Base-by-base conservation (phyloP, 2,329 filamentous ascomycete species). In the Parastagonospora nodorum region DNA sequence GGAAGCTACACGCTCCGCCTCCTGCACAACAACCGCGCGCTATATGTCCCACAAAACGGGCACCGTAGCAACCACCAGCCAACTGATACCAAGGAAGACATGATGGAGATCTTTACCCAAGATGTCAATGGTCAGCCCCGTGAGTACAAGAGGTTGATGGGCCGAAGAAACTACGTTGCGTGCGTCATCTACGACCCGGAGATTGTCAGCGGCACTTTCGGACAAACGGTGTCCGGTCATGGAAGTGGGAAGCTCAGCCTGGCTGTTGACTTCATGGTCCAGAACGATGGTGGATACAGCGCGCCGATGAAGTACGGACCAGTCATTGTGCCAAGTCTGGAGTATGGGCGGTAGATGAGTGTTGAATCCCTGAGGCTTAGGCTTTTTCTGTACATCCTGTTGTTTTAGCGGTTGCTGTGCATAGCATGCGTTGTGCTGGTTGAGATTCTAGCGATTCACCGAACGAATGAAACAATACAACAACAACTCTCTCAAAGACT, bases 41-140 rank as follows among this genome's bases (percentile, higher is more conserved):
- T 97, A 27, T 99, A 97, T 73, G 82, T 99, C 47, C 94, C 94
- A 0, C 82, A 84, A 47, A 99, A 99, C 74, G 93, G 93, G n/a
- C 84, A 87, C 61, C 80, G 84, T 57, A 83, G 79, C 52, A 81
- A 82, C 1, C 86, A 91, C 49, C 84, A 84, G 58, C 87, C 88
- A 1, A 88, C 87, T 1, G 94, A 99, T 72, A 99, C 94, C 40
- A 97, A 99, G 75, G 94, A 99, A 74, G 94, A 99, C 76, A 99
- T 99, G 94, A 96, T 99, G 89, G 94, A 99, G 78, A 95, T 99
- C 61, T 99, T 99, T 82, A 91, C 94, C 66, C 90, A 88, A 7
- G 94, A 99, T 64, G 91, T 94, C 12, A 90, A 88, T 46, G 93
- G 94, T n/a, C 80, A 85, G 31, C 80, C 86, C 0, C 83, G 92